phyloP scores from a whole-genome alignment of 192 early-diverging fungal genomes.

The Backusella circina region DNA sequence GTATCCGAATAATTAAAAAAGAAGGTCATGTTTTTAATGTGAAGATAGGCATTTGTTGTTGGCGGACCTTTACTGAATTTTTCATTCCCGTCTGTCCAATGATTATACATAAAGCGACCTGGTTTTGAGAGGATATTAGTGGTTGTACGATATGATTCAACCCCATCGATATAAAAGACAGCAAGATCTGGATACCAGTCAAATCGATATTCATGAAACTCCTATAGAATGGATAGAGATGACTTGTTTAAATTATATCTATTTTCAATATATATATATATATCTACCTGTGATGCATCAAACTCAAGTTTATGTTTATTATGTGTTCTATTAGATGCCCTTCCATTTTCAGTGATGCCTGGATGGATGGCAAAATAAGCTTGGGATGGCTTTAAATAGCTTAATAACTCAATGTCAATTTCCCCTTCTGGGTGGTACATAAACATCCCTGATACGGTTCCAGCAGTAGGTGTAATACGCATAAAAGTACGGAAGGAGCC shows the following conservation, averaged over 20 bases:
- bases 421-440: constrained; percentile 8
- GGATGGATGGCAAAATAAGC: constrained; percentile 29
- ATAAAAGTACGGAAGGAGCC: constrained; percentile 17
- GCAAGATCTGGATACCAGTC: constrained; percentile 22
- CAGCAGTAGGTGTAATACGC: constrained; percentile 4
- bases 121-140: constrained; percentile 16
- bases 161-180: constrained; percentile 17
- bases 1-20: constrained; percentile 2
- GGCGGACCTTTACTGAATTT: constrained; percentile 24
- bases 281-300: constrained; percentile 13
- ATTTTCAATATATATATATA: background rate
- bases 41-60: background rate
- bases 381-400: constrained; percentile 11
- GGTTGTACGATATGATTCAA: background rate
- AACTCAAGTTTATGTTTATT: constrained; percentile 4
- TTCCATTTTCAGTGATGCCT: constrained; percentile 8
- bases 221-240: background rate
- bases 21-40: background rate
- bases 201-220: constrained; percentile 30
- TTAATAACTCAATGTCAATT: constrained; percentile 25
- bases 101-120: constrained; percentile 21
- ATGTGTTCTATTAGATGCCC: constrained; percentile 12
- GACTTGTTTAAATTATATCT: background rate
- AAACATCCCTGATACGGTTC: constrained; percentile 21
- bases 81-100: constrained; percentile 28